Conservation (phyloP, 495 filamentous ascomycete species). For the Penicillium subrubescens region DNA sequence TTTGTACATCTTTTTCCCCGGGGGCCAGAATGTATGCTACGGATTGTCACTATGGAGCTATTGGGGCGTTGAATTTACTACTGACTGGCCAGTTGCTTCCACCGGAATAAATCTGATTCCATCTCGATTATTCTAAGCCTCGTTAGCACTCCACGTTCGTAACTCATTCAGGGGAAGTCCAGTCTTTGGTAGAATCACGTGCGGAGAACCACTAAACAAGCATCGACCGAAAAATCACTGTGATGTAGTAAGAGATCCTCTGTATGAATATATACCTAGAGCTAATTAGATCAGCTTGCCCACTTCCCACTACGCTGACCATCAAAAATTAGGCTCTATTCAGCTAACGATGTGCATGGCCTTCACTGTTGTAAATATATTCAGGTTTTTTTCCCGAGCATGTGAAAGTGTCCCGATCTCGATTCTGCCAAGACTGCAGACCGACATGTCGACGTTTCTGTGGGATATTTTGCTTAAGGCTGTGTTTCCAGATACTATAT, state of each 20-base stretch:
- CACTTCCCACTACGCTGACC: background rate
- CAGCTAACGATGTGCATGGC: background rate
- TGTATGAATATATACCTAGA: no score
- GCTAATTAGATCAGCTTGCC: no score
- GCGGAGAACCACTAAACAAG: background rate
- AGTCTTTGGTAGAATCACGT: constrained; percentile 17
- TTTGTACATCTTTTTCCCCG: constrained; percentile 7
- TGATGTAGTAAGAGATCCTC: background rate
- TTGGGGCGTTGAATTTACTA: constrained; percentile 15
- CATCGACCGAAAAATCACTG: no score
- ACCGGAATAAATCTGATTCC: background rate
- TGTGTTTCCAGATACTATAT: no score
- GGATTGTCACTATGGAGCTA: constrained; percentile 17
- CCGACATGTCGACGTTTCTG: no score
- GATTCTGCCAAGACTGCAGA: background rate
- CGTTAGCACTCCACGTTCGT: background rate
- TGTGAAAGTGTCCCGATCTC: background rate
- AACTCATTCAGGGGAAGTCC: constrained; percentile 6
- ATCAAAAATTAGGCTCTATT: background rate
- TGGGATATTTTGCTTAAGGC: no score
- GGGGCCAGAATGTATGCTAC: constrained; percentile 22
- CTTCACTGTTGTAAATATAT: background rate
- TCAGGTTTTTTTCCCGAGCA: background rate
- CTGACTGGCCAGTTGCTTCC: background rate
- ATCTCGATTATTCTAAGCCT: background rate